Conservation (phyloP, 139 green algal genomes). For the Chlamydomonas schloesseri region DNA sequence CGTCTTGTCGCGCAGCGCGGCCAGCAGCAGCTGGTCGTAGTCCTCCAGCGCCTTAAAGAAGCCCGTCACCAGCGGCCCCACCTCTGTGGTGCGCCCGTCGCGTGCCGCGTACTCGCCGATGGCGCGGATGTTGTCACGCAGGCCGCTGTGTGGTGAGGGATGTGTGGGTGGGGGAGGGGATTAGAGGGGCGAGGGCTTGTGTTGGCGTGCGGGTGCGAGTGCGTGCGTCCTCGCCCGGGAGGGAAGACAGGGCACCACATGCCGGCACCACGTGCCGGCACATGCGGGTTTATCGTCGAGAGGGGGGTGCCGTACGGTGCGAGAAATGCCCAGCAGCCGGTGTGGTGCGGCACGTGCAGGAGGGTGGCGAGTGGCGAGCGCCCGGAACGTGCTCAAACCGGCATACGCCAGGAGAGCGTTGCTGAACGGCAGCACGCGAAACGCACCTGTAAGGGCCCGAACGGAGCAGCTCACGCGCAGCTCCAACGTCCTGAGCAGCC, state of each 20-base stretch:
- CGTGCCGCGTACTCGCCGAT: constrained; percentile 55
- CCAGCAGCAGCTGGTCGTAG: constrained; percentile 55
- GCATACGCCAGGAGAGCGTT: too few relatives aligned
- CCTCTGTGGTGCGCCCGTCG: constrained; percentile 26
- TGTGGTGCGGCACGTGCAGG: too few relatives aligned
- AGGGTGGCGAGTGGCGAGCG: too few relatives aligned
- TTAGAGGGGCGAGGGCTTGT: neutral
- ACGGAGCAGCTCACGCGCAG: constrained; percentile 55
- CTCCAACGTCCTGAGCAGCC: constrained; percentile 19
- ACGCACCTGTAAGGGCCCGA: constrained; percentile 38
- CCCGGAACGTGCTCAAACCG: too few relatives aligned
- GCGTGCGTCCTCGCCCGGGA: too few relatives aligned
- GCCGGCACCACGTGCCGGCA: too few relatives aligned
- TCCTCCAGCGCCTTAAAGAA: constrained; percentile 57
- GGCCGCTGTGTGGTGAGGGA: constrained; percentile 38
- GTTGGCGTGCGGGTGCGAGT: too few relatives aligned
- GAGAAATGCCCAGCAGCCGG: too few relatives aligned
- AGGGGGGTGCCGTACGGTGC: too few relatives aligned
- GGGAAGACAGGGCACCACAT: too few relatives aligned
- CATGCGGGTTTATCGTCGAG: too few relatives aligned
- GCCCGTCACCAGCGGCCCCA: constrained; percentile 39
- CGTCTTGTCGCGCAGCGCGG: constrained; percentile 39
- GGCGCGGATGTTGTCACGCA: constrained; percentile 69
- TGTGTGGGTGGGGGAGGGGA: neutral
- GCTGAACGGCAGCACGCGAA: too few relatives aligned